phyloP scores from a whole-genome alignment of 176 grass and related monocot species.

The Carex scoparia region DNA sequence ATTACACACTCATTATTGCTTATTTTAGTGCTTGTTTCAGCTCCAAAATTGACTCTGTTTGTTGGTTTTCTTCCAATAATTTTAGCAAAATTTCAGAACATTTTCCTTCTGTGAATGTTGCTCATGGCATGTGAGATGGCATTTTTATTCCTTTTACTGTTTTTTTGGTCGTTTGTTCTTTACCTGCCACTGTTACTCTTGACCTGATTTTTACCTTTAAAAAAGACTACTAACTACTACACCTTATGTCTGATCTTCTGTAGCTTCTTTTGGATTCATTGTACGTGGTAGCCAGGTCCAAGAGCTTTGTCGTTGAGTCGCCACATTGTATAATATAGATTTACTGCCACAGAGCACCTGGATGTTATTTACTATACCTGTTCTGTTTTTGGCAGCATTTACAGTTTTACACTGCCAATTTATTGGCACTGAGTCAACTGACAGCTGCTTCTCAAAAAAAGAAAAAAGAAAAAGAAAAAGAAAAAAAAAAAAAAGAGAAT shows the following conservation, averaged over 20 bases:
- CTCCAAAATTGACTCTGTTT: background rate
- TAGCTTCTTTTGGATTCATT: background rate
- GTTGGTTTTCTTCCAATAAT: background rate
- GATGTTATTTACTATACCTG: background rate
- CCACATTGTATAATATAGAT: background rate
- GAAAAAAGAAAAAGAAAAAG: background rate
- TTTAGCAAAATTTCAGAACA: background rate
- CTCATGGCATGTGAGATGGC: background rate
- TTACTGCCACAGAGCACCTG: background rate
- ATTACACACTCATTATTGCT: background rate
- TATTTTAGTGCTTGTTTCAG: background rate
- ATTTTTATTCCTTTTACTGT: slow-evolving; percentile 1
- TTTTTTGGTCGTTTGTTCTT: background rate
- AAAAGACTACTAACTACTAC: background rate
- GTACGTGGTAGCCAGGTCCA: background rate
- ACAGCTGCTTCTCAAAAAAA: background rate
- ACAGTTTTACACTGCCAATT: slow-evolving; percentile 8
- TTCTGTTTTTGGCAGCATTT: slow-evolving; percentile 6
- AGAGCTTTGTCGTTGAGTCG: background rate
- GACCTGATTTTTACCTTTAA: background rate
- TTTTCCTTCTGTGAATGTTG: background rate
- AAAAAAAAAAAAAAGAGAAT: background rate
- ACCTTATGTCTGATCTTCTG: background rate
- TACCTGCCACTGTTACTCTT: background rate
- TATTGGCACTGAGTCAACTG: background rate